Evolutionary conservation across 1,139 yeast genomes (phyloP), one percentile per base, ranked within the genome.

Genomic region (Yamadazyma membranifaciens): DNA sequence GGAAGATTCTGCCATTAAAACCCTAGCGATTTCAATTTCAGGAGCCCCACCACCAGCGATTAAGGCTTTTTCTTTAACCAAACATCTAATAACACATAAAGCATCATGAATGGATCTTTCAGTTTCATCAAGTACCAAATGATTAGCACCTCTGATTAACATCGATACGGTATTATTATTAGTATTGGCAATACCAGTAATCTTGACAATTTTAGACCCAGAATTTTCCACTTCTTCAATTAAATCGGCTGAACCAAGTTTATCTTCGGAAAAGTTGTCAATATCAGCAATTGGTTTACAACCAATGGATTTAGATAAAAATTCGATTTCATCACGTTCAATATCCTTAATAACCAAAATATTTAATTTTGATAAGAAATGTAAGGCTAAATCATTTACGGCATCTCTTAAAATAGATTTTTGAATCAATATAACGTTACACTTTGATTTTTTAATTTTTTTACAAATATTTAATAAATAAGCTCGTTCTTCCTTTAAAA

Each of bases 11-110:
- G 81, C 83, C 63, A 80, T 73, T 53, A 92, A 69, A 20, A 81
- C 80, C 55, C 95, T 81, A 5, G 98, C 83, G 12, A 91, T 85
- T 69, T 92, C 98, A 52, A 92, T 81, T 68, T 92, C 99, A 36
- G 98, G 96, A 5, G 98, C 98, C 52, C 98, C 98, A 50, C 99
- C 98, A 55, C 99, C 99, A 11, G 98, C 97, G 66, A 92, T 88
- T 57, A 92, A 73, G 2, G 96, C 98, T 60, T 81, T 86, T 65
- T 89, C 92, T 63, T 92, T 91, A 32, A 94, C 98, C 43, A 92
- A 73, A 70, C 98, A 92, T 62, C 98, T 83, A 43, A 94, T 79
- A 22, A 94, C 99, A 75, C 99, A 92, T 45, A 92, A 76, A 1
- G 98, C 98, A 65, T 92, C 98, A 59, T 92, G 99, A 52, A 92